Evolutionary conservation across 2,329 filamentous ascomycete genomes (phyloP).

Genomic region (Colletotrichum incanum): DNA sequence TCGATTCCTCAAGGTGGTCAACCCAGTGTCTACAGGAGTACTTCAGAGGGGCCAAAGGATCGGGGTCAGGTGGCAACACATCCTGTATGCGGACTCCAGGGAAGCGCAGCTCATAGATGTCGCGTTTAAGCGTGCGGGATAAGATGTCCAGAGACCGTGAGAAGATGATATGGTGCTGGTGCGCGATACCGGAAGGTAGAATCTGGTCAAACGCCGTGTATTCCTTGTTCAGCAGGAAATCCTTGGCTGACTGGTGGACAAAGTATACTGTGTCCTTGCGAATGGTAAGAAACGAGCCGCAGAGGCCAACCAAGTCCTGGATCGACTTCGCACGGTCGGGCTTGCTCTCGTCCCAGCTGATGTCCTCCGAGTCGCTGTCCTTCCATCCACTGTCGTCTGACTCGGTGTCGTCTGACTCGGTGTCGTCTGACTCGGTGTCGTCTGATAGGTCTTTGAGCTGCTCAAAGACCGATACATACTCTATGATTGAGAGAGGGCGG

Average conservation of each 20-base stretch:
- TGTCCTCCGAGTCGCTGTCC: too few species aligned
- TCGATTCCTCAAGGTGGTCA: conserved; percentile 40
- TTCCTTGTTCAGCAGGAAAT: conserved; percentile 51
- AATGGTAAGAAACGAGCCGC: conserved; percentile 59
- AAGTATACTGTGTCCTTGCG: conserved; percentile 52
- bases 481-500: neutral
- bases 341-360: too few species aligned
- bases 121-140: conserved; percentile 48
- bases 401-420: too few species aligned
- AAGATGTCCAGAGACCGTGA: conserved; percentile 53
- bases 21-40: conserved; percentile 48
- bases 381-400: too few species aligned
- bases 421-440: conserved; percentile 18
- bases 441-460: conserved; percentile 26
- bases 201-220: conserved; percentile 33
- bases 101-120: conserved; percentile 53
- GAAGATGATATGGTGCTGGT: conserved; percentile 53
- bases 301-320: conserved; percentile 51
- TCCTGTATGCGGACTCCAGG: conserved; percentile 38
- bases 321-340: too few species aligned
- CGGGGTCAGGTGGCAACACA: conserved; percentile 32
- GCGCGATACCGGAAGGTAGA: neutral
- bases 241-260: conserved; percentile 62
- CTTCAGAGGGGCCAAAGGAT: conserved; percentile 40
- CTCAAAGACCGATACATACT: neutral